Evolutionary conservation across 768 basidiomycete species (phyloP), one percentile per base, ranked within the genome.

Genomic region (Cubamyces sp.): DNA sequence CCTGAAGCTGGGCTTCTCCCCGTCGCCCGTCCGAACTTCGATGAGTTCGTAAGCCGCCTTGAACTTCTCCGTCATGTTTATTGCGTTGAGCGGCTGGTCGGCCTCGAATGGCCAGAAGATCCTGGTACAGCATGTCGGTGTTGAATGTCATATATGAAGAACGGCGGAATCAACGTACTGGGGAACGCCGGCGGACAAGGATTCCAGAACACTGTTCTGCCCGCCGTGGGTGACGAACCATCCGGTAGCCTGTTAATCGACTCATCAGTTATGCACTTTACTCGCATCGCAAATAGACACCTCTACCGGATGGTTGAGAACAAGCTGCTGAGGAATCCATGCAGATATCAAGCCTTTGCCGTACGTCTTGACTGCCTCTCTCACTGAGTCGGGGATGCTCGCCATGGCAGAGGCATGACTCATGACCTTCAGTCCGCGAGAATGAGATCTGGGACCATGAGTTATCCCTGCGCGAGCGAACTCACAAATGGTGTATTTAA

Each of bases 151-250:
- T 15, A 37, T 15, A 12, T 5, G 6, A 12, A 7, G n/a, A n/a
- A n/a, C n/a, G n/a, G n/a, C n/a, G n/a, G n/a, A n/a, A 21, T 5
- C 14, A 21, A 40, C 51, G 37, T 53, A 53, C 51, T 21, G 23
- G 19, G 72, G 72, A 14, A 71, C 64, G 5, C 72, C 70, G 6
- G 61, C 50, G 9, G 9, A 23, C 21, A 73, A 34, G 8, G 69
- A 53, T 47, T 73, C 72, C 12, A 62, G 56, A 11, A 66, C 54
- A 34, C 69, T 66, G 57, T 69, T 70, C 37, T 66, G 65, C 9
- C 72, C 72, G 21, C 68, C 66, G 43, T 73, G 72, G 2, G 68
- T 66, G 3, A 73, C 42, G 49, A 71, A 63, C 62, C 62, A 63
- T 0, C 62, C 62, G 1, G 56, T 63, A 3, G 30, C 62, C 61